These are phyloP conservation scores for Aspergillus tubingensis DNA, from an alignment of 2,329 filamentous ascomycete genomes.

Conservation along the genomic window DNA sequence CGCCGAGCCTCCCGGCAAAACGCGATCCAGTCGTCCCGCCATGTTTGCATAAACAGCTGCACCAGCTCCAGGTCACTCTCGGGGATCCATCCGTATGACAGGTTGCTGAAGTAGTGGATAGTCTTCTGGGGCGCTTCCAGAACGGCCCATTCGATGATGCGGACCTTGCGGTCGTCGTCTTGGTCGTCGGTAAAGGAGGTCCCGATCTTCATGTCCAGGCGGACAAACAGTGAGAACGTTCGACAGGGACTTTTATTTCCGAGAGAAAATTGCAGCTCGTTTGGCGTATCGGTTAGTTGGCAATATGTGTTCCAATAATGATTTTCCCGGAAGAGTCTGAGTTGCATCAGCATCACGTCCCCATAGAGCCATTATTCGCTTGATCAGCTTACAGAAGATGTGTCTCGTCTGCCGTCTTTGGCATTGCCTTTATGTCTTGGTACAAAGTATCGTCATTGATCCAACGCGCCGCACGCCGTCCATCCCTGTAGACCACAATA, in stretches of 20 bases:
- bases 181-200: neutral
- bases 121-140: slow-evolving; percentile 17
- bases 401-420: slow-evolving; percentile 13
- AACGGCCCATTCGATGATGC: slow-evolving; percentile 17
- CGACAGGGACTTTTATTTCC: slow-evolving; percentile 17
- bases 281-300: slow-evolving; percentile 13
- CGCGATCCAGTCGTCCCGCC: slow-evolving; percentile 17
- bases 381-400: slow-evolving; percentile 16
- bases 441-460: slow-evolving; percentile 5
- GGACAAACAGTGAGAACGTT: slow-evolving; percentile 19
- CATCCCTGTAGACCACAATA: slow-evolving; percentile 7
- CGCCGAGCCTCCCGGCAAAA: slow-evolving; percentile 17
- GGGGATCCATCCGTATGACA: slow-evolving; percentile 18
- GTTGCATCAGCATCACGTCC: no score
- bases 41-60: slow-evolving; percentile 17
- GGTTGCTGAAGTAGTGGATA: slow-evolving; percentile 19
- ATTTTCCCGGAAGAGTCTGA: slow-evolving; percentile 19
- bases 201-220: slow-evolving; percentile 7
- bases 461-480: slow-evolving; percentile 13
- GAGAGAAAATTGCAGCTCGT: slow-evolving; percentile 15
- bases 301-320: slow-evolving; percentile 14
- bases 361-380: no score
- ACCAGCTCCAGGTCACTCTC: slow-evolving; percentile 18
- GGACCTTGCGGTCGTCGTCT: slow-evolving; percentile 1
- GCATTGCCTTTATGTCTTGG: slow-evolving; percentile 2